Conservation (phyloP, 1,139 yeast species). For the Geotrichum histeridarum region DNA sequence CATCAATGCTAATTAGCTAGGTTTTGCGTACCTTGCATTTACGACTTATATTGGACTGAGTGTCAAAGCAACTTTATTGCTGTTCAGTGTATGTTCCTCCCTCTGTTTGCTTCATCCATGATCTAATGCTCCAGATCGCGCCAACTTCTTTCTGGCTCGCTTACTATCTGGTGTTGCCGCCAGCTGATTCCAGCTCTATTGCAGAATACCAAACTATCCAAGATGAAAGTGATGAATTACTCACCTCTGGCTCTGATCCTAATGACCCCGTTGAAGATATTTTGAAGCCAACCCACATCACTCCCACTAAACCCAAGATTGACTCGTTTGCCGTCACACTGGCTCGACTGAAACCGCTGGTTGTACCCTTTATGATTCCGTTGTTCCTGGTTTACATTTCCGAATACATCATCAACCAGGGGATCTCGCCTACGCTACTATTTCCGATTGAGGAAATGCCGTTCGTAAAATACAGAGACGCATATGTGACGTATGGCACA, state of each 20-base stretch:
- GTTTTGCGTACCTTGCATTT: constrained; percentile 46
- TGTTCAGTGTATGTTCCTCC: constrained; percentile 39
- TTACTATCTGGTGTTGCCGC: constrained; percentile 39
- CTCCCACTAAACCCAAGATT: constrained; percentile 16
- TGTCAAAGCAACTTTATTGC: constrained; percentile 44
- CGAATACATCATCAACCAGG: constrained; percentile 88
- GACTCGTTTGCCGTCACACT: constrained; percentile 34
- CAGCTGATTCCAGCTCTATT: constrained; percentile 5
- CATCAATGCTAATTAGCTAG: constrained; percentile 10
- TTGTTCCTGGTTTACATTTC: constrained; percentile 74
- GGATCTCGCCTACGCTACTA: constrained; percentile 78
- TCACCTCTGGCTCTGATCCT: background rate
- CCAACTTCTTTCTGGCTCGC: constrained; percentile 46
- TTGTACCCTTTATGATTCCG: constrained; percentile 77
- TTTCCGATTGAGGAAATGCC: constrained; percentile 71
- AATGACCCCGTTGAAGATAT: constrained; percentile 1
- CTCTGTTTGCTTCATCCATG: background rate
- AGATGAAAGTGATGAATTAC: background rate
- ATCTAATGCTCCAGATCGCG: constrained; percentile 21
- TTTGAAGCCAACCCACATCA: background rate
- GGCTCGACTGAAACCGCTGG: constrained; percentile 45
- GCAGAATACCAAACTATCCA: constrained; percentile 15
- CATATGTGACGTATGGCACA: constrained; percentile 90
- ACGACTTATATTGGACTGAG: constrained; percentile 52
- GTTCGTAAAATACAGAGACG: constrained; percentile 68